phyloP scores from a whole-genome alignment of 73 alveolate genomes.

The Symbiodinium pilosum region DNA sequence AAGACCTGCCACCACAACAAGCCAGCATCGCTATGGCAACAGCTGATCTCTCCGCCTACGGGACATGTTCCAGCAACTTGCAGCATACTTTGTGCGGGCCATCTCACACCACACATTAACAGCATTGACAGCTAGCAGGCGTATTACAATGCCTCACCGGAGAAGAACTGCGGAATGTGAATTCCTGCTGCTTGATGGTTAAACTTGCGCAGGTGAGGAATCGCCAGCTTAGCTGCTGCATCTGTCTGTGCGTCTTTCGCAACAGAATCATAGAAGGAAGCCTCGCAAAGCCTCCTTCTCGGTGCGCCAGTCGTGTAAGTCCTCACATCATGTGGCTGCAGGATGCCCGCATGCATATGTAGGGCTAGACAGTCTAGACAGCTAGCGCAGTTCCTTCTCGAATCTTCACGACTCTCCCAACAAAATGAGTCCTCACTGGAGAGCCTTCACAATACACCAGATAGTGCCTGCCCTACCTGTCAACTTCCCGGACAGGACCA shows the following conservation, averaged over 20 bases:
- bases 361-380: background rate
- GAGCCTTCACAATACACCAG: no score
- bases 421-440: no score
- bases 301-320: background rate
- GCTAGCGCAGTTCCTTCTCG: no score
- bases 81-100: slow-evolving; percentile 15
- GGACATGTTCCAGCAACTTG: slow-evolving; percentile 14
- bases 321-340: background rate
- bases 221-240: background rate
- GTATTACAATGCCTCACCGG: background rate
- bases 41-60: background rate
- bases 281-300: background rate
- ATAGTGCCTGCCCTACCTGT: no score
- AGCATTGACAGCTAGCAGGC: background rate
- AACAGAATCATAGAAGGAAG: background rate
- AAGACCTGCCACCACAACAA: no score
- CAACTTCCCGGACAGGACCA: no score
- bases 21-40: no score
- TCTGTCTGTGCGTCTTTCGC: background rate
- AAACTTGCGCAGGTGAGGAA: background rate
- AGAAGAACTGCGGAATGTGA: background rate
- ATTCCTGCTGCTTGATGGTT: background rate
- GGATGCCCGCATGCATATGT: background rate
- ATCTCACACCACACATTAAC: background rate
- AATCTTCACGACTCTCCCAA: no score